Evolutionary conservation across 495 filamentous ascomycete species (phyloP).

Genomic region (Penicillium bialowiezense): DNA sequence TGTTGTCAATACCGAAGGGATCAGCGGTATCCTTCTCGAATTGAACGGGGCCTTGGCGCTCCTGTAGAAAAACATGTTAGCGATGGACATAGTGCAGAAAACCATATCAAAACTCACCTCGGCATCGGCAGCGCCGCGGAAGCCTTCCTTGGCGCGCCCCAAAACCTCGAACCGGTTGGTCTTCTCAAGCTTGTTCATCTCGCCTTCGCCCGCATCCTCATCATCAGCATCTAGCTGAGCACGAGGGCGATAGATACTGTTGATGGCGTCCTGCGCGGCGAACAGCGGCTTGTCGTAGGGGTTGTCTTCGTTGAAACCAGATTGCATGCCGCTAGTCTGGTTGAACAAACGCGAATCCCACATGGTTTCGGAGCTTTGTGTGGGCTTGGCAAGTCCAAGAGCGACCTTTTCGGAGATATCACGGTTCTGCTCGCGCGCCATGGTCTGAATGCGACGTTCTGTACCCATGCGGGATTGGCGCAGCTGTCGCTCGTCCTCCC

Average conservation of each 20-base stretch:
- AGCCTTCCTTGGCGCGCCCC: slow-evolving; percentile 80
- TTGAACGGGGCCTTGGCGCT: slow-evolving; percentile 87
- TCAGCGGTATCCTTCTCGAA: slow-evolving; percentile 92
- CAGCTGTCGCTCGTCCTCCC: slow-evolving; percentile 83
- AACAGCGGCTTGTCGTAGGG: slow-evolving; percentile 97
- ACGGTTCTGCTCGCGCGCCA: slow-evolving; percentile 93
- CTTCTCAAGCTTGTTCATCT: slow-evolving; percentile 85
- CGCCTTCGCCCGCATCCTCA: slow-evolving; percentile 75
- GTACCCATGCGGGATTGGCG: slow-evolving; percentile 95
- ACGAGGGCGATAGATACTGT: slow-evolving; percentile 86
- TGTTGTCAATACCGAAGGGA: slow-evolving; percentile 89
- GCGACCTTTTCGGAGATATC: slow-evolving; percentile 98
- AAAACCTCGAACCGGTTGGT: slow-evolving; percentile 80
- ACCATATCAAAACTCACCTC: slow-evolving; percentile 57
- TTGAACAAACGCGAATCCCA: slow-evolving; percentile 97
- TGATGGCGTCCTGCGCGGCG: slow-evolving; percentile 92
- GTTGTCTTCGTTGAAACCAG: slow-evolving; percentile 97
- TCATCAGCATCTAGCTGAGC: slow-evolving; percentile 66
- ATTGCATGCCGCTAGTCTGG: slow-evolving; percentile 81
- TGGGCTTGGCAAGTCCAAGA: slow-evolving; percentile 91
- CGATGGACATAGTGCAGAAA: slow-evolving; percentile 2
- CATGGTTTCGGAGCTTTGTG: slow-evolving; percentile 85
- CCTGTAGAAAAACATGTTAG: slow-evolving; percentile 44
- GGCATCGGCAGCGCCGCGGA: slow-evolving; percentile 83
- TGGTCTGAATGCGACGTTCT: slow-evolving; percentile 81